phyloP scores from a whole-genome alignment of 495 filamentous ascomycete genomes.

The Pseudevernia furfuracea region DNA sequence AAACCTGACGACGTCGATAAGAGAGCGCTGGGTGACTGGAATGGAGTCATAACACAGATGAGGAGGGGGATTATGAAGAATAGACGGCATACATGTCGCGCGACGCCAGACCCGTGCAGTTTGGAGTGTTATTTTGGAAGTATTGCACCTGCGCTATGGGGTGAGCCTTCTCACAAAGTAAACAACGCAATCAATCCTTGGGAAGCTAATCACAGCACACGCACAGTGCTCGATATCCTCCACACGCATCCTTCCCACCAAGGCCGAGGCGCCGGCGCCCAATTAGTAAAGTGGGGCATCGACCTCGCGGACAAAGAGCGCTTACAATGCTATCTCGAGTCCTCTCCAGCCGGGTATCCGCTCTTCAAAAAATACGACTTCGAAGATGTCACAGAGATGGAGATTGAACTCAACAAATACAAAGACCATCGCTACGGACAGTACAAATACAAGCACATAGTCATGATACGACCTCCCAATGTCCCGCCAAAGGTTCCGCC shows the following conservation, averaged over 20 bases:
- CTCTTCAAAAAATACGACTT: constrained; percentile 36
- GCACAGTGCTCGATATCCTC: constrained; percentile 33
- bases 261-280: constrained; percentile 35
- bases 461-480: constrained; percentile 20
- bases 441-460: constrained; percentile 19
- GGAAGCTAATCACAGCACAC: background rate
- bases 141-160: constrained; percentile 20
- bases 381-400: constrained; percentile 21
- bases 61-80: constrained; percentile 19
- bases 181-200: background rate
- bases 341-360: constrained; percentile 30
- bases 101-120: constrained; percentile 10
- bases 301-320: constrained; percentile 33
- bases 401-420: constrained; percentile 20
- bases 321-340: constrained; percentile 34
- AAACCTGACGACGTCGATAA: constrained; percentile 19
- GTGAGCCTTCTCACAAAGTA: constrained; percentile 6
- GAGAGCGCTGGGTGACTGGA: constrained; percentile 19
- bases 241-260: constrained; percentile 35
- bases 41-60: constrained; percentile 17
- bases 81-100: constrained; percentile 18
- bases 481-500: constrained; percentile 14
- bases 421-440: constrained; percentile 12
- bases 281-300: constrained; percentile 39
- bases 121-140: constrained; percentile 23